Evolutionary conservation across 257 asterid genomes (phyloP).

Genomic region (Lithospermum erythrorhizon): DNA sequence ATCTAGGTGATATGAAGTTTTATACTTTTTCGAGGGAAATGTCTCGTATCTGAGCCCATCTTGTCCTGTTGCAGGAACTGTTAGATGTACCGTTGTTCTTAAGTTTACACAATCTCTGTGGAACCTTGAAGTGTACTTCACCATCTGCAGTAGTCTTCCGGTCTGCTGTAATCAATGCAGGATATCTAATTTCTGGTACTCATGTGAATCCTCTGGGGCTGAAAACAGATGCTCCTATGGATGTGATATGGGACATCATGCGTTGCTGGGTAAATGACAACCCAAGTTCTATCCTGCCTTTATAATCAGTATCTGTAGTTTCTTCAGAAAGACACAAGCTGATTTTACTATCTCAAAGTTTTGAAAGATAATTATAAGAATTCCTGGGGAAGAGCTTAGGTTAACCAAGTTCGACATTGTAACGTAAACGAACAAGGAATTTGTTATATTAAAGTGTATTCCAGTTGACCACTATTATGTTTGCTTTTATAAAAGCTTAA

Average conservation of each 20-base stretch:
- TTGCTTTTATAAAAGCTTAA: no score
- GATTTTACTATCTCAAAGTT: neutral
- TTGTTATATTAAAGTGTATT: neutral
- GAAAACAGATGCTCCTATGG: conserved; percentile 97
- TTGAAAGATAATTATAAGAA: no score
- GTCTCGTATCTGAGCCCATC: neutral
- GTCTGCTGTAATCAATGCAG: conserved; percentile 95
- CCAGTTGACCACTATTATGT: neutral
- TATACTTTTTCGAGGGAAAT: neutral
- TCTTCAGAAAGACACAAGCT: neutral
- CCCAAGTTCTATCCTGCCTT: neutral
- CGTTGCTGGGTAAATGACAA: conserved; percentile 77
- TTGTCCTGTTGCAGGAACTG: conserved; percentile 51
- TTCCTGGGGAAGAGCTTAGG: no score
- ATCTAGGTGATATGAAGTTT: no score
- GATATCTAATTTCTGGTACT: conserved; percentile 89
- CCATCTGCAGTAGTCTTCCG: conserved; percentile 90
- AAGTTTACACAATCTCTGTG: conserved; percentile 89
- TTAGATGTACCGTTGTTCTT: conserved; percentile 83
- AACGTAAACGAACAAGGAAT: neutral
- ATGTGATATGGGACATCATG: conserved; percentile 96
- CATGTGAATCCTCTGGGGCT: conserved; percentile 84
- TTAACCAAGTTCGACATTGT: neutral
- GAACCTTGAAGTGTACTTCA: conserved; percentile 83
- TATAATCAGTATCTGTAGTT: neutral